A percentile compares a stretch with the other conserved stretches of the same genome.
Evolutionary conservation across 305 asterid genomes (phyloP).

Genomic region (Withania somnifera): DNA sequence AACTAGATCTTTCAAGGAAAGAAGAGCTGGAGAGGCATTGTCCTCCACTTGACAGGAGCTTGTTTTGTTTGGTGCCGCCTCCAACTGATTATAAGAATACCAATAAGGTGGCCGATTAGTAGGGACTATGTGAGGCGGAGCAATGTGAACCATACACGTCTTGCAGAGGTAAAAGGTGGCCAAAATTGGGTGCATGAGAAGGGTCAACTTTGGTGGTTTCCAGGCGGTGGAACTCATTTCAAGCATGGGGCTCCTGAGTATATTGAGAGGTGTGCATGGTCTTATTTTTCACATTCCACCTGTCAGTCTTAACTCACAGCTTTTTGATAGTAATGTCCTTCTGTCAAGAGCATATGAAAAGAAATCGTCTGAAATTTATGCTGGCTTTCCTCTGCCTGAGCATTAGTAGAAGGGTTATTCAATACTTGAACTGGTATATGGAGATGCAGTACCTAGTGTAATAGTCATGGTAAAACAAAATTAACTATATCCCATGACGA

Average conservation of each 20-base stretch:
- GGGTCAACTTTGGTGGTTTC: conserved; percentile 85
- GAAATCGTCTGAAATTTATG: not conserved
- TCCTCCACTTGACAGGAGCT: conserved; percentile 51
- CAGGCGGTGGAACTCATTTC: conserved; percentile 98
- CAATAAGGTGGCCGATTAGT: conserved; percentile 87
- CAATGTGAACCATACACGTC: conserved; percentile 81
- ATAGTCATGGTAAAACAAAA: not conserved
- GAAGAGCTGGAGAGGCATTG: conserved; percentile 93
- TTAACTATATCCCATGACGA: not conserved
- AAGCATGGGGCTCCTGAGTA: conserved; percentile 92
- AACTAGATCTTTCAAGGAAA: conserved; percentile 54
- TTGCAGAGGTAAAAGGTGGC: conserved; percentile 89
- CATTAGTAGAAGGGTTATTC: not conserved
- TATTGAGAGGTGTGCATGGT: conserved; percentile 51
- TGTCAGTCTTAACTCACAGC: not conserved
- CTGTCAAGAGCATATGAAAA: not conserved
- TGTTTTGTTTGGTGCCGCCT: conserved; percentile 85
- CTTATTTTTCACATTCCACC: not conserved
- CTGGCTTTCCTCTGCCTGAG: not conserved
- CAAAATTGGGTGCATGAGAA: conserved; percentile 89
- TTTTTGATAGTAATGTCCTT: not conserved
- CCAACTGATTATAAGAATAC: conserved; percentile 81
- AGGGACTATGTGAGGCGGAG: conserved; percentile 91
- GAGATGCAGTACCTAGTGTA: not conserved
- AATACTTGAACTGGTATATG: too few species aligned